phyloP scores from a whole-genome alignment of 352 stramenopile genomes.

The Stramenopiles sp. region DNA sequence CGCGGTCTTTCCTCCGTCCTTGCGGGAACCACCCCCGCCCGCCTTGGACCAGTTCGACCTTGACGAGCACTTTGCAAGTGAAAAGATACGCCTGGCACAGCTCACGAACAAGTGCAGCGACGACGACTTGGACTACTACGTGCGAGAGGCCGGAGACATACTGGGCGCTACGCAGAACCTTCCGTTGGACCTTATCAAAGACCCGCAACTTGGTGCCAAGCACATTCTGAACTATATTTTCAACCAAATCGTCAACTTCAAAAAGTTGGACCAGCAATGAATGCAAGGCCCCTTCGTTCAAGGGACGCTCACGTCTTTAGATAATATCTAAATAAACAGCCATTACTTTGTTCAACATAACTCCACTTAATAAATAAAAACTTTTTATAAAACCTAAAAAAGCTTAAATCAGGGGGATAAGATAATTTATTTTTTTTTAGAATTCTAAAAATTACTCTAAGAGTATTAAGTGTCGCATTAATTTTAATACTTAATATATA shows the following conservation, averaged over 20 bases:
- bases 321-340: slow-evolving; percentile 16
- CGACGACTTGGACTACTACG: slow-evolving; percentile 78
- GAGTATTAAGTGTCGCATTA: no score
- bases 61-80: slow-evolving; percentile 82
- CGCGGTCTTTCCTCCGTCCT: slow-evolving; percentile 71
- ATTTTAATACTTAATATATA: no score
- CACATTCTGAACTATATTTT: slow-evolving; percentile 73
- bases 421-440: background rate
- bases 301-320: no score
- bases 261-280: slow-evolving; percentile 59
- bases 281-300: no score
- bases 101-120: slow-evolving; percentile 85
- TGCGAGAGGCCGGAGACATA: slow-evolving; percentile 72
- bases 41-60: slow-evolving; percentile 87
- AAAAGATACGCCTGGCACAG: slow-evolving; percentile 66
- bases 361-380: slow-evolving; percentile 14
- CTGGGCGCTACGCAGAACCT: slow-evolving; percentile 58
- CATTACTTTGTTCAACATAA: background rate
- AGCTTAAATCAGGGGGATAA: slow-evolving; percentile 6
- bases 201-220: slow-evolving; percentile 37
- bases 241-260: slow-evolving; percentile 71
- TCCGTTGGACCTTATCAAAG: slow-evolving; percentile 22
- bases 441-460: background rate
- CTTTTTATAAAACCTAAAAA: background rate
- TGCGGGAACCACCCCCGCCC: slow-evolving; percentile 61